Conservation (phyloP, 2,329 filamentous ascomycete species). For the Xylariaceae sp. region DNA sequence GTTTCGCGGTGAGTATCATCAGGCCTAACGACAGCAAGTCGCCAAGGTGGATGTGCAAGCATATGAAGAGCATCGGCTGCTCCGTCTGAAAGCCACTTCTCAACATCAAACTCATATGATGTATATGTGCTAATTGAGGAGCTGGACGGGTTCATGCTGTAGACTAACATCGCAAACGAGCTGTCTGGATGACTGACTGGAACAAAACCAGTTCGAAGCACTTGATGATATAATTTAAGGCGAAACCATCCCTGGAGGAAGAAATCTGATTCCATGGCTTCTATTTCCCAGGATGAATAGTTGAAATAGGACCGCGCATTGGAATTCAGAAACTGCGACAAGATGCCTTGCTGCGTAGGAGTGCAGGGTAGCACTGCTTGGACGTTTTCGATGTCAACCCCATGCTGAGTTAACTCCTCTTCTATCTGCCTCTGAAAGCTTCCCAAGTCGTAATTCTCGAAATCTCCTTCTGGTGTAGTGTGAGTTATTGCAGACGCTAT, state of each 20-base stretch:
- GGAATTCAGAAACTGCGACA: conserved; percentile 67
- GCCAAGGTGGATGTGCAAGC: conserved; percentile 59
- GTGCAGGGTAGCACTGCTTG: conserved; percentile 73
- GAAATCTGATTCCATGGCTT: conserved; percentile 34
- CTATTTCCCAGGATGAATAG: conserved; percentile 52
- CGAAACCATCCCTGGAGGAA: conserved; percentile 56
- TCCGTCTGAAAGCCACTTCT: conserved; percentile 36
- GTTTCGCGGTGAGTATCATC: not conserved
- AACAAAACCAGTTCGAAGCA: conserved; percentile 71
- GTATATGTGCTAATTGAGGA: conserved; percentile 22
- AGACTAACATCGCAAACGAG: conserved; percentile 72
- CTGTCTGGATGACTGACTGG: conserved; percentile 53
- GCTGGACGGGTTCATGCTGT: conserved; percentile 29
- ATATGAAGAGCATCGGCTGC: conserved; percentile 35
- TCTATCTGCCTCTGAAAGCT: conserved; percentile 35
- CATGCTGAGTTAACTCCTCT: conserved; percentile 26
- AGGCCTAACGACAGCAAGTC: conserved; percentile 43
- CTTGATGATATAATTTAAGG: conserved; percentile 54
- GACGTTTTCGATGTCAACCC: conserved; percentile 18
- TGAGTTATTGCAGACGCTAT: conserved; percentile 23
- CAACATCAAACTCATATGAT: conserved; percentile 28
- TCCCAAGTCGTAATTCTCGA: conserved; percentile 36
- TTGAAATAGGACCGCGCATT: conserved; percentile 71
- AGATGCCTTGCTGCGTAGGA: conserved; percentile 70
- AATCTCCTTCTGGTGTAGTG: not conserved